Conservation (phyloP, 257 asterid genomes). For the Solanum sejunctum region DNA sequence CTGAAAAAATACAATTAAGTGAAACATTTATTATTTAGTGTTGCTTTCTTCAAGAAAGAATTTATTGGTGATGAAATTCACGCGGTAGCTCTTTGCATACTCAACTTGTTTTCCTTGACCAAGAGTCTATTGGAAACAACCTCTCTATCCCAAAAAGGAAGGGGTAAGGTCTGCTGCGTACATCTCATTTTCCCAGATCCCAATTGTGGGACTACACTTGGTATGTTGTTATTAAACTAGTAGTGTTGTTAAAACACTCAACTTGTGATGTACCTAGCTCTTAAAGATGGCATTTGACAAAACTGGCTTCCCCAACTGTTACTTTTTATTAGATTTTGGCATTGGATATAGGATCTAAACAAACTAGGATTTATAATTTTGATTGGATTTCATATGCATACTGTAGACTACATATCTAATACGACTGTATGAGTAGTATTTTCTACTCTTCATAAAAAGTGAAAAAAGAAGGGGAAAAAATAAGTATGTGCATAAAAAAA, state of each 20-base stretch:
- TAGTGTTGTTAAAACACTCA: neutral
- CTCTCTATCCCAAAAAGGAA: neutral
- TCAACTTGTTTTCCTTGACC: neutral
- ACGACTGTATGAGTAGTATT: neutral
- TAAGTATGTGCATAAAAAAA: neutral
- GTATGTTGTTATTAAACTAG: neutral
- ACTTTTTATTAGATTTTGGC: neutral
- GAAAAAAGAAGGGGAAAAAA: neutral
- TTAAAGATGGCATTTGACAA: neutral
- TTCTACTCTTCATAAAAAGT: neutral
- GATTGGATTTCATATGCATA: neutral
- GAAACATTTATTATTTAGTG: neutral
- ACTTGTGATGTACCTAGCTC: neutral
- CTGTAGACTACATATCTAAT: neutral
- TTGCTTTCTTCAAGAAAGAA: neutral
- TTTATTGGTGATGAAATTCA: neutral
- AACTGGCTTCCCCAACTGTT: neutral
- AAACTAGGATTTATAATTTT: neutral
- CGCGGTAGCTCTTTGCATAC: neutral
- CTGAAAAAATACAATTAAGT: neutral
- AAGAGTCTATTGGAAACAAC: neutral
- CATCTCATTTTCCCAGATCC: neutral
- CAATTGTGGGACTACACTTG: neutral
- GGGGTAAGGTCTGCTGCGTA: neutral
- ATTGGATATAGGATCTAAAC: neutral